Evolutionary conservation across 345 rosid genomes (phyloP).

Genomic region (Gynandropsis gynandra): DNA sequence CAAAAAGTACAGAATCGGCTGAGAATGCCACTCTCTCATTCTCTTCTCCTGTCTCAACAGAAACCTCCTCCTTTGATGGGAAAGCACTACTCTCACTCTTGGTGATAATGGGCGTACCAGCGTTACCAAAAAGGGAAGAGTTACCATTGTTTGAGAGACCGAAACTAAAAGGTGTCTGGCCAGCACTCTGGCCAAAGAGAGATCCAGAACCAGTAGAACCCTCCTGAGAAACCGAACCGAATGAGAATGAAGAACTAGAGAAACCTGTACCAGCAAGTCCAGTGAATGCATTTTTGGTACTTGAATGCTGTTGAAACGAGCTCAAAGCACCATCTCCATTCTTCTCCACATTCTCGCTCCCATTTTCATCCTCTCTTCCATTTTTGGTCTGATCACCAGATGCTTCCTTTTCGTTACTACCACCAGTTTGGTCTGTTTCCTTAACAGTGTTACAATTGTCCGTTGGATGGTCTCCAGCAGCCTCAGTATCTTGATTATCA

Average conservation of each 20-base stretch:
- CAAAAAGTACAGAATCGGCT: constrained; percentile 74
- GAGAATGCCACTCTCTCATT: constrained; percentile 69
- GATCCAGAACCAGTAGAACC: constrained; percentile 45
- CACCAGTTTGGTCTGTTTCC: constrained; percentile 37
- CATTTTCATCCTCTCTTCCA: constrained; percentile 35
- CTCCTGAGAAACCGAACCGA: constrained; percentile 47
- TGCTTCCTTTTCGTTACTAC: constrained; percentile 28
- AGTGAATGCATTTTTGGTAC: constrained; percentile 84
- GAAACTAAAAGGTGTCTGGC: constrained; percentile 44
- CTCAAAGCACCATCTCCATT: constrained; percentile 47
- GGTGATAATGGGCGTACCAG: constrained; percentile 43
- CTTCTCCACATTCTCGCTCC: constrained; percentile 34
- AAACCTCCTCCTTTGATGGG: constrained; percentile 69
- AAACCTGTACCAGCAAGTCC: constrained; percentile 91
- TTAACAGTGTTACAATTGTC: constrained; percentile 18
- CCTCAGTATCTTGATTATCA: constrained; percentile 20
- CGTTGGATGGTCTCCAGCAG: constrained; percentile 27
- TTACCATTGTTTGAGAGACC: constrained; percentile 52
- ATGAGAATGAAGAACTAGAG: constrained; percentile 60
- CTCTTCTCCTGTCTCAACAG: constrained; percentile 91
- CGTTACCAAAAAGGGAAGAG: constrained; percentile 46
- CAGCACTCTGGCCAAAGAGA: constrained; percentile 36
- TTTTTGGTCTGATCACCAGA: constrained; percentile 32
- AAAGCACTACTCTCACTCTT: constrained; percentile 50
- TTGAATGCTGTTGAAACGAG: constrained; percentile 93